These are phyloP conservation scores for Ogataea populi-albae DNA, from an alignment of 805 yeast species.

Conservation along the genomic window DNA sequence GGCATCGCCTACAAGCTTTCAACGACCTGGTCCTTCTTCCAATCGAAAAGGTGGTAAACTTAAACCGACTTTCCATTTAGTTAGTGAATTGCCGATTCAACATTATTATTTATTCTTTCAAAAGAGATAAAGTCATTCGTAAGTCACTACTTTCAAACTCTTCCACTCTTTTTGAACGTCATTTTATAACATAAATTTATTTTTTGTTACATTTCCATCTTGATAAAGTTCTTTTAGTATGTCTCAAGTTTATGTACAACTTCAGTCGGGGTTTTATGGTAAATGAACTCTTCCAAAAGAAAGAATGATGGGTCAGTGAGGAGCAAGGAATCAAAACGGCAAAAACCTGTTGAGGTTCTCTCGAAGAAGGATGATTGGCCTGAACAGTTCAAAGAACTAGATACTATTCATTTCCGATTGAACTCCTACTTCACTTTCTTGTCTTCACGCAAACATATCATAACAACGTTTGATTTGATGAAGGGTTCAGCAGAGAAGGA, in stretches of 20 bases:
- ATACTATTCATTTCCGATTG: slow-evolving; percentile 47
- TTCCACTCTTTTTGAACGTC: no score
- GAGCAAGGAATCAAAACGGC: not conserved
- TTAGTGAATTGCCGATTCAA: no score
- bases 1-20: slow-evolving; percentile 28
- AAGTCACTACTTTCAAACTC: no score
- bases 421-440: slow-evolving; percentile 63
- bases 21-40: slow-evolving; percentile 15
- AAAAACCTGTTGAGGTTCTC: slow-evolving; percentile 1
- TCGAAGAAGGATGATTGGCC: slow-evolving; percentile 25
- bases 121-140: no score
- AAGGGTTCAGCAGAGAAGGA: slow-evolving; percentile 51
- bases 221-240: no score
- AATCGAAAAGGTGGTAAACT: slow-evolving; percentile 18
- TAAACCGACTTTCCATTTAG: slow-evolving; percentile 11
- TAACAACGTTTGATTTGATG: slow-evolving; percentile 54
- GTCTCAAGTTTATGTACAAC: no score
- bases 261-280: no score
- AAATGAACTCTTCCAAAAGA: slow-evolving; percentile 5
- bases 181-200: no score
- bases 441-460: slow-evolving; percentile 56
- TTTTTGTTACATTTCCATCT: no score
- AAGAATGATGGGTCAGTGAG: slow-evolving; percentile 1
- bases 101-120: no score
- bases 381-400: slow-evolving; percentile 38